These are phyloP conservation scores for Amanita pseudoporphyria DNA, from an alignment of 768 basidiomycete genomes.

Conservation along the genomic window DNA sequence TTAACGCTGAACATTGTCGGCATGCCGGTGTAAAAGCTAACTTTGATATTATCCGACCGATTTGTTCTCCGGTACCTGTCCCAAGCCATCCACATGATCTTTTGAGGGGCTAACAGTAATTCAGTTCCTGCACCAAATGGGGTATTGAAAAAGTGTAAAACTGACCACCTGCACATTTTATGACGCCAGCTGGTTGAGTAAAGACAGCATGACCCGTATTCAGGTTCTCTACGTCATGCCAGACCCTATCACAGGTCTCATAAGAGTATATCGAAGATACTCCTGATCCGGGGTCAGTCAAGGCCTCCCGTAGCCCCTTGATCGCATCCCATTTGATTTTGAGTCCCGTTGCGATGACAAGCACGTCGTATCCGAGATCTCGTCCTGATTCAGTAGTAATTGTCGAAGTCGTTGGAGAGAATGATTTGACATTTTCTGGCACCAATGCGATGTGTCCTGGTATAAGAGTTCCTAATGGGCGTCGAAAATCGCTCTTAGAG, in stretches of 20 bases:
- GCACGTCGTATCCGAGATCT: conserved; percentile 67
- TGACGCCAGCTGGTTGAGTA: conserved; percentile 85
- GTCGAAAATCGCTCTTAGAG: conserved; percentile 57
- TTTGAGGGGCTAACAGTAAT: conserved; percentile 56
- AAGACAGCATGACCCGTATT: conserved; percentile 81
- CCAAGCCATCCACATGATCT: conserved; percentile 98
- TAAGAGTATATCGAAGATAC: conserved; percentile 93
- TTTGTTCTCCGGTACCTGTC: conserved; percentile 61
- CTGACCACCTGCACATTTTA: conserved; percentile 90
- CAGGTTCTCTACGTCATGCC: conserved; percentile 71
- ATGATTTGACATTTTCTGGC: conserved; percentile 58
- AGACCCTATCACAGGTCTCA: conserved; percentile 82
- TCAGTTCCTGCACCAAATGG: conserved; percentile 1
- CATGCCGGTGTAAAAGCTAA: conserved; percentile 85
- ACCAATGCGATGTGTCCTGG: conserved; percentile 67
- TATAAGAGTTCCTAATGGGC: conserved; percentile 59
- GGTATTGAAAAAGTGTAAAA: background rate
- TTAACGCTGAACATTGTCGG: conserved; percentile 96
- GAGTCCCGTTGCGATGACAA: conserved; percentile 86
- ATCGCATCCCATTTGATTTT: conserved; percentile 80
- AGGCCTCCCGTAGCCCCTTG: conserved; percentile 61
- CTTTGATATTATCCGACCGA: conserved; percentile 43
- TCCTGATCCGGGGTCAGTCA: conserved; percentile 66
- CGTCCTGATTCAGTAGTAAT: conserved; percentile 66
- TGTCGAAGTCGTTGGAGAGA: conserved; percentile 67